These are phyloP conservation scores for Epithemia pelagica DNA, from an alignment of 108 stramenopile species.

Conservation along the genomic window DNA sequence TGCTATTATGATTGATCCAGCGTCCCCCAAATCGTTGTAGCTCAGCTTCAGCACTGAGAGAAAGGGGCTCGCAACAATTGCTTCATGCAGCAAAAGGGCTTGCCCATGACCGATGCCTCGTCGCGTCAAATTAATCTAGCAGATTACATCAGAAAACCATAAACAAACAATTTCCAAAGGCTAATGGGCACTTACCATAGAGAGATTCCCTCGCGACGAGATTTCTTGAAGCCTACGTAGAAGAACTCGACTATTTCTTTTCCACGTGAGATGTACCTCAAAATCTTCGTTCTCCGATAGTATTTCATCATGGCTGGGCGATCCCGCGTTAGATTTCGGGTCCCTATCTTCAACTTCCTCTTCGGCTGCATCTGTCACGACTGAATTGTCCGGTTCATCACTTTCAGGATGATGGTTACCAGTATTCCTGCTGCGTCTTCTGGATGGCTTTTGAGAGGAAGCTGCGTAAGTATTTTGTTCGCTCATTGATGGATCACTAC, in stretches of 20 bases:
- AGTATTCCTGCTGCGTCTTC: not conserved
- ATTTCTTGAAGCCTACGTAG: not conserved
- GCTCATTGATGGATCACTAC: not conserved
- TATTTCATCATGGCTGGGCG: not conserved
- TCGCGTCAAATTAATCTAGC: slow-evolving; percentile 65
- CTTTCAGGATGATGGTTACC: not conserved
- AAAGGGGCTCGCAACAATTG: slow-evolving; percentile 48
- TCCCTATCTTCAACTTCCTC: not conserved
- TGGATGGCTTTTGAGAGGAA: not conserved
- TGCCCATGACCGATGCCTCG: slow-evolving; percentile 41
- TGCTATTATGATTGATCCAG: slow-evolving; percentile 57
- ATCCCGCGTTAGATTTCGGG: not conserved
- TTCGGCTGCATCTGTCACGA: not conserved
- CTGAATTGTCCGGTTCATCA: not conserved
- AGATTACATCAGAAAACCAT: not conserved
- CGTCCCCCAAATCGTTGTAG: slow-evolving; percentile 66
- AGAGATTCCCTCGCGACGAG: not conserved
- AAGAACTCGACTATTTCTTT: slow-evolving; percentile 1
- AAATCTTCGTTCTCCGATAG: not conserved
- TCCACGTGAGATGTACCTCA: not conserved
- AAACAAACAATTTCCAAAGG: too few relatives aligned
- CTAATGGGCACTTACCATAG: slow-evolving; percentile 8
- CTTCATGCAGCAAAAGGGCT: slow-evolving; percentile 39
- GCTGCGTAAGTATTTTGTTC: not conserved
- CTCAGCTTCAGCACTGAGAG: slow-evolving; percentile 72